Evolutionary conservation across 768 basidiomycete genomes (phyloP), one percentile per base, ranked within the genome.

Genomic region (Serendipita sp.): DNA sequence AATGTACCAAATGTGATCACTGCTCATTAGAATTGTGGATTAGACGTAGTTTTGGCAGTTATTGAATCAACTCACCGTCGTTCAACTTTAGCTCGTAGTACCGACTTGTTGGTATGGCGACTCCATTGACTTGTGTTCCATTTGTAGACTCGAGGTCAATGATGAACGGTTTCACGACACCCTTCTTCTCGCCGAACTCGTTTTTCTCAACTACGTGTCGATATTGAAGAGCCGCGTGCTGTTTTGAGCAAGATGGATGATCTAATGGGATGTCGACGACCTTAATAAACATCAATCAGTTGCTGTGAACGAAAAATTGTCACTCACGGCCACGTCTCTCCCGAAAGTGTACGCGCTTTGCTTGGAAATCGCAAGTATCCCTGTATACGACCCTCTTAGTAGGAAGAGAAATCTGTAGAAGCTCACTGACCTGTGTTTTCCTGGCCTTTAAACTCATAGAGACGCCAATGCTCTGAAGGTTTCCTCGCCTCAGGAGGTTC

Each of bases 141-240:
- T 99, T 99, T 2, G 96, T 97, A n/a, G 93, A 96, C 69, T 99
- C 94, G 6, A 99, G 82, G 74, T 99, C 96, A 66, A 99, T 96
- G 60, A 99, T 82, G 73, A 93, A 99, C 1, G 96, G 93, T 71
- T 98, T 99, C 50, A 90, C 81, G 3, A 79, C 74, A n/a, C 81
- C 78, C 71, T 90, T 94, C 5, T 80, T 76, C 52, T 77, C 80
- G 1, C 94, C 95, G 65, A 84, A 88, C 72, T 96, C 93, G 70
- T 94, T 87, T 72, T 88, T 89, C 70, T 89, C 87, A 66, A 81
- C 82, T 3, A 97, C 79, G 69, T 88, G 85, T 33, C 96, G 87
- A 72, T 87, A 92, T 75, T 99, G 96, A 36, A 99, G 87, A 2
- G 86, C 96, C 15, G 96, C 93, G 71, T 99, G 96, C 71, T 99